Evolutionary conservation across 495 filamentous ascomycete genomes (phyloP).

Genomic region (Viridothelium virens): DNA sequence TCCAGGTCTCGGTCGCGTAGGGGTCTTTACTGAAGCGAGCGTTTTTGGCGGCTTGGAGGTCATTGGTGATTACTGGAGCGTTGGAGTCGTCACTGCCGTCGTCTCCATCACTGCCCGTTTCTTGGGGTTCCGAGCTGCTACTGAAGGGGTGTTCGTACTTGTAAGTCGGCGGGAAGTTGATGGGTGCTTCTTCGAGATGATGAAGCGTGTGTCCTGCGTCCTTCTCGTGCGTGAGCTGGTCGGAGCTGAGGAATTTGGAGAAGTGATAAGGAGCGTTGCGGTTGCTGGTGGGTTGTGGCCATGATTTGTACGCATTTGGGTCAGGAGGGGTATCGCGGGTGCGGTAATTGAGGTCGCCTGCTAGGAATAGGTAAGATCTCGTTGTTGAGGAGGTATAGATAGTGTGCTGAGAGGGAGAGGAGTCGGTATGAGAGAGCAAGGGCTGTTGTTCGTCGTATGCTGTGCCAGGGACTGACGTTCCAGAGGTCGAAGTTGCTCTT

Average conservation of each 20-base stretch:
- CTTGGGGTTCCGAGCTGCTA: conserved; percentile 29
- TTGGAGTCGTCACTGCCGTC: conserved; percentile 26
- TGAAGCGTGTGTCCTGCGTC: conserved; percentile 59
- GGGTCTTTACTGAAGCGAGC: background rate
- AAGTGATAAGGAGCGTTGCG: conserved; percentile 46
- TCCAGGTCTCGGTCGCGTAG: conserved; percentile 47
- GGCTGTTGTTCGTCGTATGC: conserved; percentile 38
- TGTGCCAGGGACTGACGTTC: conserved; percentile 18
- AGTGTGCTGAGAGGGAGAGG: conserved; percentile 25
- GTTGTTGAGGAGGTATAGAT: conserved; percentile 57
- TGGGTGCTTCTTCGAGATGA: conserved; percentile 61
- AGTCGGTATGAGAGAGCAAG: conserved; percentile 36
- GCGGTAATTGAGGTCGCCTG: conserved; percentile 93
- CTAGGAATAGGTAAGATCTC: conserved; percentile 66
- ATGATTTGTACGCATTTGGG: conserved; percentile 44
- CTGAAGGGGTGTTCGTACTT: conserved; percentile 52
- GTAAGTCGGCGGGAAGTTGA: conserved; percentile 87
- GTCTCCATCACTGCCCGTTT: conserved; percentile 25
- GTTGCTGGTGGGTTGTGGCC: conserved; percentile 51
- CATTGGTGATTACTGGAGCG: background rate
- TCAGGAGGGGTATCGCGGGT: conserved; percentile 55
- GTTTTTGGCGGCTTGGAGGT: background rate
- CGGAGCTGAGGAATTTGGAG: conserved; percentile 55
- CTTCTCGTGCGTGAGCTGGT: conserved; percentile 71
- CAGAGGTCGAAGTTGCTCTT: conserved; percentile 24